These are phyloP conservation scores for Fusarium staphyleae DNA, from an alignment of 2,329 filamentous ascomycete genomes.

Conservation along the genomic window DNA sequence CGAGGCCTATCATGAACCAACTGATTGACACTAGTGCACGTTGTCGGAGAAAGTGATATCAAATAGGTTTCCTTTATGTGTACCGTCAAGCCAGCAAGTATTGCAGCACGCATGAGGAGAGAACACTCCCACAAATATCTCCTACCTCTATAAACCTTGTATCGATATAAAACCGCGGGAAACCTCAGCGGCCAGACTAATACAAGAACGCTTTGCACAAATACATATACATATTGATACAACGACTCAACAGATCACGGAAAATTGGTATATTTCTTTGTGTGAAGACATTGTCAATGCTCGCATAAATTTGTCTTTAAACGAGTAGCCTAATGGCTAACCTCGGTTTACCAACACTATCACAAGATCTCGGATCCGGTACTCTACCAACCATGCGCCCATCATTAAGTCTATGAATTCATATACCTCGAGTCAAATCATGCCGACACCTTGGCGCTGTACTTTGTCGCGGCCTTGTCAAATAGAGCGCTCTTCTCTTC, in stretches of 20 bases:
- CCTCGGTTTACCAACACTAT: conserved; percentile 9
- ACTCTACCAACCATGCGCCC: conserved; percentile 41
- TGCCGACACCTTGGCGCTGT: conserved; percentile 79
- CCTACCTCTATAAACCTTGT: no score
- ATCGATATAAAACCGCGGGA: no score
- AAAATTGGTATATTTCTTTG: conserved; percentile 14
- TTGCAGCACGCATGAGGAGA: no score
- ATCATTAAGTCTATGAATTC: conserved; percentile 43
- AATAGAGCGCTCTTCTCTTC: conserved; percentile 88
- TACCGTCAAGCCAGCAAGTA: no score
- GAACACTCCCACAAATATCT: no score
- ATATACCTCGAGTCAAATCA: conserved; percentile 33
- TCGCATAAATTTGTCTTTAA: background rate
- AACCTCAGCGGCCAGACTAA: no score
- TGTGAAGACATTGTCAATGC: background rate
- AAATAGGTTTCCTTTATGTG: no score
- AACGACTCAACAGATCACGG: background rate
- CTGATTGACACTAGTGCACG: no score
- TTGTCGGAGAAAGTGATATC: no score
- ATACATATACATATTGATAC: no score
- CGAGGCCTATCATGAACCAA: no score
- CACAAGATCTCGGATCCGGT: conserved; percentile 35
- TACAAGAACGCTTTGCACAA: no score
- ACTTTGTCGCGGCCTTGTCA: conserved; percentile 85
- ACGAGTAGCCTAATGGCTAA: background rate